These are phyloP conservation scores for Aspergillus arachidicola DNA, from an alignment of 2,329 filamentous ascomycete genomes.

Conservation along the genomic window DNA sequence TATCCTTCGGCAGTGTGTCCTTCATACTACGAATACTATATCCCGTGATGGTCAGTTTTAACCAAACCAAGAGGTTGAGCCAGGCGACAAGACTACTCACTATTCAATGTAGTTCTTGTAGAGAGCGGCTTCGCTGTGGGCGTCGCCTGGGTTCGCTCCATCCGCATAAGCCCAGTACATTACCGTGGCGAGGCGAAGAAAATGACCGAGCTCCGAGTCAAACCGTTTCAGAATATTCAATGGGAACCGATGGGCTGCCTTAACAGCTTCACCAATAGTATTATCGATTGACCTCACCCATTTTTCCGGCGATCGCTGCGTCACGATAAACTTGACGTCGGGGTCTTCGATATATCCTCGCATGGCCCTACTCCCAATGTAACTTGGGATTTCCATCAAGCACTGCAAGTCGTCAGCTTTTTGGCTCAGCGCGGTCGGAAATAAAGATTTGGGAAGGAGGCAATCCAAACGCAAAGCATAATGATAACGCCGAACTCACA, in stretches of 20 bases:
- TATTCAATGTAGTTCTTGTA: slow-evolving; percentile 23
- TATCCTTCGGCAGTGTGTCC: slow-evolving; percentile 22
- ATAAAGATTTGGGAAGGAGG: neutral
- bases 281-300: slow-evolving; percentile 28
- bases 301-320: slow-evolving; percentile 23
- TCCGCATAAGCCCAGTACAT: slow-evolving; percentile 16
- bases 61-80: too few species aligned
- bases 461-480: neutral
- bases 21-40: slow-evolving; percentile 24
- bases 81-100: slow-evolving; percentile 13
- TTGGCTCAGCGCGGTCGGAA: neutral
- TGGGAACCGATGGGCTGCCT: slow-evolving; percentile 15
- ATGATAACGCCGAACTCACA: slow-evolving; percentile 7
- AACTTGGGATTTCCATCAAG: slow-evolving; percentile 26
- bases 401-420: slow-evolving; percentile 12
- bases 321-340: slow-evolving; percentile 29
- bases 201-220: slow-evolving; percentile 16
- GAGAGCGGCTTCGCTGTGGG: slow-evolving; percentile 19
- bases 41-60: neutral
- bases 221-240: slow-evolving; percentile 26
- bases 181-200: slow-evolving; percentile 15
- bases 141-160: slow-evolving; percentile 15
- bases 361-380: slow-evolving; percentile 19
- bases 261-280: slow-evolving; percentile 13
- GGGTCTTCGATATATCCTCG: slow-evolving; percentile 25